Base-by-base conservation (phyloP, 2,329 filamentous ascomycete genomes). In the Calonectria hongkongensis region DNA sequence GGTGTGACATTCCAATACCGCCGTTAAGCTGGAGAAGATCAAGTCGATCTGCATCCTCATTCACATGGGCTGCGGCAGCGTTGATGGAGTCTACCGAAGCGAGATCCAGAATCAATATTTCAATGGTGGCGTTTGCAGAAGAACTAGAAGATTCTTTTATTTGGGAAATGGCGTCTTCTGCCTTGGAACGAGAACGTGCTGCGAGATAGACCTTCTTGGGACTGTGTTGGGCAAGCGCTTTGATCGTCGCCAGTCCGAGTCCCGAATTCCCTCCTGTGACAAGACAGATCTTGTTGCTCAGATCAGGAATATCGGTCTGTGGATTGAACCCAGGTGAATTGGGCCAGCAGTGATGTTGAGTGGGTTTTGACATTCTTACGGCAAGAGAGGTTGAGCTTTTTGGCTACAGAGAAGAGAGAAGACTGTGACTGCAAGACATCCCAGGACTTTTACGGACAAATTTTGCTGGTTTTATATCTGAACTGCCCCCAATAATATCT, bases 1-100 rank as follows among this genome's bases (percentile, higher is more conserved):
- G 33, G n/a, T 41, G 54, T 27, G 36, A 41, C 54, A 60, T 60
- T 13, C 54, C 54, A 36, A 71, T 28, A 7, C 64, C 69, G 8
- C 50, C 69, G 28, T 71, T 71, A 54, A 71, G 69, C 5, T 71
- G 54, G 2, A 71, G 63, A 27, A 71, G 47, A 25, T 71, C 69
- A 16, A 71, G 30, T 15, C 64, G 54, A n/a, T 51, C 51, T 16
- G 25, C 28, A 25, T 68, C 63, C 2, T 54, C 58, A n/a, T 71
- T 71, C 18, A 71, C 51, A n/a, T 43, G 64, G 9, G 25, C 63
- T 25, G 69, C 69, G 8, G 69, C 69, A 15, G 36, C 64, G n/a
- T 47, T 54, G 45, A 71, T 33, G 4, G 64, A 71, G 16, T 50
- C 25, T n/a, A 71, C 33, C 9, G 43, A 63, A n/a, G 63, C 64